Conservation (phyloP, 2,329 filamentous ascomycete genomes). For the Exophiala calicioides region DNA sequence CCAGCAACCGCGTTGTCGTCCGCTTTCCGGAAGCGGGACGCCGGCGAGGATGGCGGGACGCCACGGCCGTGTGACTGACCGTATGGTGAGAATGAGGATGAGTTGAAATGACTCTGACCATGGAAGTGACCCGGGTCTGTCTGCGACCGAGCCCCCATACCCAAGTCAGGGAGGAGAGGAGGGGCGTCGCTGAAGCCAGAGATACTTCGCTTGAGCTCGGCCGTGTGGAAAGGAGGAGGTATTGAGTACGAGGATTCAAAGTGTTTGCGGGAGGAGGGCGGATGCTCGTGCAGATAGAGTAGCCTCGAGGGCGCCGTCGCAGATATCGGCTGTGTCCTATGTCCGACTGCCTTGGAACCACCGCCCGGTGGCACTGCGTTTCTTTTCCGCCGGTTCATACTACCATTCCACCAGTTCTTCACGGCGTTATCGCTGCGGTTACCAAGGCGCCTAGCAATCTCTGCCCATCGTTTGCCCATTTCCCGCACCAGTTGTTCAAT, state of each 20-base stretch:
- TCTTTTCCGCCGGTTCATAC: conserved; percentile 67
- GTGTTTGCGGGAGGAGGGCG: neutral
- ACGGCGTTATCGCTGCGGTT: conserved; percentile 92
- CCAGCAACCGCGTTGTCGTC: neutral
- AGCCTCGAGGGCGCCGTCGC: conserved; percentile 15
- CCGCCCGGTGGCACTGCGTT: conserved; percentile 15
- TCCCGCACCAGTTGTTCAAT: conserved; percentile 77
- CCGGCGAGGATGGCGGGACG: neutral
- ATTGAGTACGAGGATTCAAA: neutral
- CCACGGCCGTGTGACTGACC: neutral
- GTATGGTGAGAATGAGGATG: neutral
- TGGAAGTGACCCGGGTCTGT: neutral
- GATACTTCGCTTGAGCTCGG: neutral
- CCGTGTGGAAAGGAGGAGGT: conserved; percentile 8
- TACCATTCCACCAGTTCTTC: conserved; percentile 98
- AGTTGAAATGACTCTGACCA: neutral
- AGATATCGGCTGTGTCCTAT: conserved; percentile 26
- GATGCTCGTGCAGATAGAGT: conserved; percentile 5
- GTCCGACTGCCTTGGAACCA: conserved; percentile 20
- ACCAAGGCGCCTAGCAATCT: conserved; percentile 79
- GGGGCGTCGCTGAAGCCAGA: neutral
- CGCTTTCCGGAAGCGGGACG: neutral
- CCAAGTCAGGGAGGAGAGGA: neutral
- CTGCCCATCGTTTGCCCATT: conserved; percentile 87
- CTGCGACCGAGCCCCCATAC: neutral